A percentile compares a stretch with the other conserved stretches of the same genome.
phyloP scores from a whole-genome alignment of 1,284 basidiomycete genomes.

The Leccinum pachyderme region DNA sequence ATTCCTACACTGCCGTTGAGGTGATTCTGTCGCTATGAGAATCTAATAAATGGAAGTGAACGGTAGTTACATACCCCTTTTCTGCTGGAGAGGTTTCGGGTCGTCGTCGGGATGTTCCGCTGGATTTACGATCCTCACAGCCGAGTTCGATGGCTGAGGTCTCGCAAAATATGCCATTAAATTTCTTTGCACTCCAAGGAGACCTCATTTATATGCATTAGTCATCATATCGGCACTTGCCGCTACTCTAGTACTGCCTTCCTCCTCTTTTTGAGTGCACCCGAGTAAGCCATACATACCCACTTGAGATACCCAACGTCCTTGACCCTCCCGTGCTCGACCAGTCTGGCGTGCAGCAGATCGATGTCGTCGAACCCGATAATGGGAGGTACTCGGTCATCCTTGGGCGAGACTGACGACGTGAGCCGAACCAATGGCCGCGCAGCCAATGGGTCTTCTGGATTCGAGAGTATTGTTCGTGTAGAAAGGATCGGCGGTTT shows the following conservation, averaged over 20 bases:
- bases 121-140: constrained; percentile 58
- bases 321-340: constrained; percentile 39
- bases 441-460: constrained; percentile 28
- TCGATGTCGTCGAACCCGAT: constrained; percentile 66
- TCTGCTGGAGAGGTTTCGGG: constrained; percentile 36
- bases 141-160: constrained; percentile 47
- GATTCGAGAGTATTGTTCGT: constrained; percentile 45
- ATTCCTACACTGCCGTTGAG: constrained; percentile 82
- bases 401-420: constrained; percentile 50
- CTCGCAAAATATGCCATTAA: constrained; percentile 43
- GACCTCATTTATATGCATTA: constrained; percentile 10
- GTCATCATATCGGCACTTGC: constrained; percentile 19
- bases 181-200: too few species aligned
- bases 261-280: constrained; percentile 57
- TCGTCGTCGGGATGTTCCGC: constrained; percentile 38
- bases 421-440: constrained; percentile 66
- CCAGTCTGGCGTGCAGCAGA: constrained; percentile 61
- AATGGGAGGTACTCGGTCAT: constrained; percentile 68
- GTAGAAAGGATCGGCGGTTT: constrained; percentile 52
- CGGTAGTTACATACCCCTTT: constrained; percentile 39
- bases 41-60: background rate
- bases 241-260: constrained; percentile 40
- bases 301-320: constrained; percentile 65
- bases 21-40: constrained; percentile 46
- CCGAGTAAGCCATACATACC: constrained; percentile 64